These are phyloP conservation scores for Suillus variegatus DNA, from an alignment of 768 basidiomycete genomes.

Conservation along the genomic window DNA sequence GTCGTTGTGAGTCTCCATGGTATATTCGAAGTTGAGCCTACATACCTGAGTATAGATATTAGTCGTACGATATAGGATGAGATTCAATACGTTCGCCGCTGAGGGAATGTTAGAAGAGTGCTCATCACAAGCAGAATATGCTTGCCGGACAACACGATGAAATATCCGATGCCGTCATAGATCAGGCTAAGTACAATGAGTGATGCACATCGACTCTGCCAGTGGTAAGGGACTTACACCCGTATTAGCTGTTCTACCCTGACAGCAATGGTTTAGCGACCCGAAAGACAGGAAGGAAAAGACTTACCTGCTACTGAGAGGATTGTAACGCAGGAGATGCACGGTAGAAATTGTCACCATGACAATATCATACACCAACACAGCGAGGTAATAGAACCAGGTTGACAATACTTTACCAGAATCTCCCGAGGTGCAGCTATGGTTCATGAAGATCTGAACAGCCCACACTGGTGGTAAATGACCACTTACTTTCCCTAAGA, in stretches of 20 bases:
- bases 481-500: constrained; percentile 38
- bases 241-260: constrained; percentile 30
- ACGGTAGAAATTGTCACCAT: constrained; percentile 51
- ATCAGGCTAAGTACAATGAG: constrained; percentile 50
- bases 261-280: constrained; percentile 13
- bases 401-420: constrained; percentile 37
- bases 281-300: neutral
- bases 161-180: constrained; percentile 67
- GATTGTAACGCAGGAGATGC: constrained; percentile 50
- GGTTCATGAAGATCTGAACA: neutral
- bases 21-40: constrained; percentile 16
- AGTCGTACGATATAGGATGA: constrained; percentile 47
- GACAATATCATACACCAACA: constrained; percentile 58
- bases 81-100: constrained; percentile 55
- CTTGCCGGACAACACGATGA: constrained; percentile 54
- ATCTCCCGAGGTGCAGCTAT: constrained; percentile 51
- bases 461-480: neutral
- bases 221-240: constrained; percentile 23
- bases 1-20: constrained; percentile 4
- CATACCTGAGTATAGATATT: constrained; percentile 46
- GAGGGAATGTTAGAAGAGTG: neutral
- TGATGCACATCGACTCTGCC: constrained; percentile 11
- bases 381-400: constrained; percentile 60
- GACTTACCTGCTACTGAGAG: constrained; percentile 27
- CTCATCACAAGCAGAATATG: neutral